phyloP scores from a whole-genome alignment of 495 filamentous ascomycete genomes.

The Tuber aestivum region DNA sequence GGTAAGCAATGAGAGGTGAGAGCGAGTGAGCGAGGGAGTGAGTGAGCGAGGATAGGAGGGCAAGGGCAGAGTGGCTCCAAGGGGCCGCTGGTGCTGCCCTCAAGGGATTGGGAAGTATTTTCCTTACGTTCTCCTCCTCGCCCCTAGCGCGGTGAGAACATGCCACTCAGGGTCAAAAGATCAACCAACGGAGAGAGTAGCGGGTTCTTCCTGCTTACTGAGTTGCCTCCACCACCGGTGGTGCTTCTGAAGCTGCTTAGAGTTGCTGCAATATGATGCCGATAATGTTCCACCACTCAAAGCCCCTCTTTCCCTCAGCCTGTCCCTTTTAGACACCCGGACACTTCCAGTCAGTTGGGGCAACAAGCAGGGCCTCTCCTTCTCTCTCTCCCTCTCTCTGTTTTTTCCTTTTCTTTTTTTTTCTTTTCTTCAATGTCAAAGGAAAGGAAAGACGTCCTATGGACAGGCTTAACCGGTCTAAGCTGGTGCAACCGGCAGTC shows the following conservation, averaged over 20 bases:
- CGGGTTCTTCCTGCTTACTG: neutral
- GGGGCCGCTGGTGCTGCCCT: neutral
- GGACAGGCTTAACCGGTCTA: slow-evolving; percentile 1
- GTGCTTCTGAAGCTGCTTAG: neutral
- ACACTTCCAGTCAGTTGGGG: neutral
- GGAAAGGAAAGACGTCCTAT: neutral
- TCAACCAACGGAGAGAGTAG: neutral
- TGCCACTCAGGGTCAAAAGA: neutral
- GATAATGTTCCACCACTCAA: neutral
- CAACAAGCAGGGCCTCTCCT: neutral
- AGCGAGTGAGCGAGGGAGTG: neutral
- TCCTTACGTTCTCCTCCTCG: neutral
- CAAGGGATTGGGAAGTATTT: neutral
- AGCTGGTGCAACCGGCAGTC: slow-evolving; percentile 27
- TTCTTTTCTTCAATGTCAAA: neutral
- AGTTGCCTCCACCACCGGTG: neutral
- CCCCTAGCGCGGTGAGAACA: slow-evolving; percentile 2
- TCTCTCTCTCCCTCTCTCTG: neutral
- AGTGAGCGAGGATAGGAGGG: neutral
- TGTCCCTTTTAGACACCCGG: neutral
- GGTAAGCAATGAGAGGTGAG: neutral
- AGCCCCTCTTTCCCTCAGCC: neutral
- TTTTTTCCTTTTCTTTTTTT: neutral
- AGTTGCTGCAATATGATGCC: slow-evolving; percentile 1
- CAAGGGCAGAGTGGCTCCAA: neutral